phyloP scores from a whole-genome alignment of 352 stramenopile species.

The Peronospora belbahrii region DNA sequence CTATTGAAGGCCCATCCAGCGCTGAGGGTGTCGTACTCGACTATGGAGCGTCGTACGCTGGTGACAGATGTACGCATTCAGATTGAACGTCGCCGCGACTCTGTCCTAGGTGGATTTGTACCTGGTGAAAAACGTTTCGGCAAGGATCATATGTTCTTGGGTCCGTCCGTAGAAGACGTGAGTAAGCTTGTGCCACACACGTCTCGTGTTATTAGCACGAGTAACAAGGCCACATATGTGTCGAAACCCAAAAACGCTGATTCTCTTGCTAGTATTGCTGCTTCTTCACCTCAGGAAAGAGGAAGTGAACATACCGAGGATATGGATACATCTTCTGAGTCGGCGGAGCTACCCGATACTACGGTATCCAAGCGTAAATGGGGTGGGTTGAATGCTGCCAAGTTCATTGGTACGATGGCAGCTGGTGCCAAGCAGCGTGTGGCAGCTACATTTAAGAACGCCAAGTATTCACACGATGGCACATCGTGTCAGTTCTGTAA shows the following conservation, averaged over 20 bases:
- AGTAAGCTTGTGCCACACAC: slow-evolving; percentile 65
- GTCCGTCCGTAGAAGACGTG: slow-evolving; percentile 55
- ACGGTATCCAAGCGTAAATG: slow-evolving; percentile 37
- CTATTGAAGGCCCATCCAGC: slow-evolving; percentile 65
- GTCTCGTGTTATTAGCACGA: slow-evolving; percentile 36
- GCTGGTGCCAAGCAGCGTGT: slow-evolving; percentile 62
- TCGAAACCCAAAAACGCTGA: slow-evolving; percentile 49
- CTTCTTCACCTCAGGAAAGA: slow-evolving; percentile 17
- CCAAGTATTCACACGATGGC: slow-evolving; percentile 65
- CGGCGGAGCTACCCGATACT: slow-evolving; percentile 11
- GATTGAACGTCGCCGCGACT: slow-evolving; percentile 61
- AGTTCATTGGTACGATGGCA: slow-evolving; percentile 68
- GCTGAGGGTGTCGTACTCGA: slow-evolving; percentile 59
- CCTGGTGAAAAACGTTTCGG: slow-evolving; percentile 58
- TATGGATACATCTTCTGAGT: slow-evolving; percentile 21
- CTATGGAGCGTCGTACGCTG: slow-evolving; percentile 60
- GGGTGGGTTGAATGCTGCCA: slow-evolving; percentile 49
- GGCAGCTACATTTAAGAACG: slow-evolving; percentile 53
- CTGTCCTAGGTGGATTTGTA: slow-evolving; percentile 44
- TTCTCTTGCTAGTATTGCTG: slow-evolving; percentile 1
- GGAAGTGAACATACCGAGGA: slow-evolving; percentile 30
- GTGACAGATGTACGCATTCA: slow-evolving; percentile 74
- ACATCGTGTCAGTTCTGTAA: slow-evolving; percentile 81
- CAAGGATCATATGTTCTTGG: slow-evolving; percentile 60
- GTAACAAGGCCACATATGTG: slow-evolving; percentile 63